Percentiles rank a stretch among this genome's conserved stretches.
phyloP scores from a whole-genome alignment of 257 asterid species.

The Fraxinus excelsior region DNA sequence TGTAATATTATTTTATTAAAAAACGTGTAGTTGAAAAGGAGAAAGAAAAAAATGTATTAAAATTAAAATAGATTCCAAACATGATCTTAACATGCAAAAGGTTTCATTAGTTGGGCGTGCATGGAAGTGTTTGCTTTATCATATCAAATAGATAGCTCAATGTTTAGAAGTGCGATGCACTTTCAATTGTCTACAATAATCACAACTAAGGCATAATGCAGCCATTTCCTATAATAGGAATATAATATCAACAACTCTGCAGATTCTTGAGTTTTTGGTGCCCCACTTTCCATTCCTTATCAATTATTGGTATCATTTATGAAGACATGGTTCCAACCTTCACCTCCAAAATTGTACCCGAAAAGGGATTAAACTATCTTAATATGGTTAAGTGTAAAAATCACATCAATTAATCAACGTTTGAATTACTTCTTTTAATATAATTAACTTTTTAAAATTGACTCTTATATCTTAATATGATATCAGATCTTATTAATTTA shows the following conservation, averaged over 20 bases:
- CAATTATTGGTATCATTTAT: neutral
- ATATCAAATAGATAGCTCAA: neutral
- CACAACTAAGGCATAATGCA: conserved; percentile 11
- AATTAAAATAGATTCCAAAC: too few relatives aligned
- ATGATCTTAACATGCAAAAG: neutral
- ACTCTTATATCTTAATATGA: too few relatives aligned
- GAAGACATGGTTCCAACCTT: neutral
- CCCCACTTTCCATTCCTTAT: neutral
- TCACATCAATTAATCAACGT: too few relatives aligned
- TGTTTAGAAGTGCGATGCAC: conserved; percentile 23
- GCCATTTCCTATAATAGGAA: conserved; percentile 2
- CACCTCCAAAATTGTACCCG: neutral
- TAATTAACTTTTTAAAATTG: too few relatives aligned
- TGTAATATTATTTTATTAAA: too few relatives aligned
- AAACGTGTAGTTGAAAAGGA: too few relatives aligned
- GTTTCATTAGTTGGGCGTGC: neutral
- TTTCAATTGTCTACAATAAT: neutral
- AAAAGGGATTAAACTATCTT: neutral
- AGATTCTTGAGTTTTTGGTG: conserved; percentile 1
- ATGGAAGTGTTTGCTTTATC: neutral
- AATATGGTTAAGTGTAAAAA: neutral
- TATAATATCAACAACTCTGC: neutral
- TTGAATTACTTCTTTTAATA: too few relatives aligned
- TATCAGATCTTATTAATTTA: too few relatives aligned
- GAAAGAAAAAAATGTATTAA: too few relatives aligned